phyloP scores from a whole-genome alignment of 257 asterid genomes.

The Vinca minor region DNA sequence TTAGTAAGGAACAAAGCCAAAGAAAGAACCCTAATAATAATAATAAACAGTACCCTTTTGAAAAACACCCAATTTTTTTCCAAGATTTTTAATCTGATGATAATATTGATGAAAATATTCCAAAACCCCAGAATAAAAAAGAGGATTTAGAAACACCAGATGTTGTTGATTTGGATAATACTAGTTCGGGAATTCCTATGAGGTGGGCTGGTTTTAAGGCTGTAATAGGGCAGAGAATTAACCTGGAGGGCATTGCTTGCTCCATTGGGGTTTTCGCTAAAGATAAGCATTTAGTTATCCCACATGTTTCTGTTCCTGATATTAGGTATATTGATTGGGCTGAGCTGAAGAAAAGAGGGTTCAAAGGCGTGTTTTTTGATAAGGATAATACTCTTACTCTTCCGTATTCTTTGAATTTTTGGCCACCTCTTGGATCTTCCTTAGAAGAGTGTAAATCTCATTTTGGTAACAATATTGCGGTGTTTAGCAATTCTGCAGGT shows the following conservation, averaged over 20 bases:
- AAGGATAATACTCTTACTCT: conserved; percentile 87
- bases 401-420: conserved; percentile 81
- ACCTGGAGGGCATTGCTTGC: conserved; percentile 63
- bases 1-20: conserved; percentile 42
- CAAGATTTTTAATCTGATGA: conserved; percentile 36
- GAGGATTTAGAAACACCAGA: conserved; percentile 17
- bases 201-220: conserved; percentile 76
- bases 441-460: conserved; percentile 60
- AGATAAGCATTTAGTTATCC: conserved; percentile 62
- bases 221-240: conserved; percentile 84
- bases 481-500: conserved; percentile 95
- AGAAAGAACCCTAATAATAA: conserved; percentile 12
- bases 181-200: conserved; percentile 45
- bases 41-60: conserved; percentile 22
- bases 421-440: conserved; percentile 70
- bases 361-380: conserved; percentile 86
- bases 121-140: conserved; percentile 22
- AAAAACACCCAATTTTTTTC: conserved; percentile 20
- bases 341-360: conserved; percentile 71
- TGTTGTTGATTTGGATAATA: conserved; percentile 18
- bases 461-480: conserved; percentile 70
- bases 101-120: conserved; percentile 29
- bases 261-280: conserved; percentile 56
- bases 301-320: conserved; percentile 70
- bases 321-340: conserved; percentile 74